Evolutionary conservation across 2,329 filamentous ascomycete species (phyloP).

Genomic region (Diaporthe sp.): DNA sequence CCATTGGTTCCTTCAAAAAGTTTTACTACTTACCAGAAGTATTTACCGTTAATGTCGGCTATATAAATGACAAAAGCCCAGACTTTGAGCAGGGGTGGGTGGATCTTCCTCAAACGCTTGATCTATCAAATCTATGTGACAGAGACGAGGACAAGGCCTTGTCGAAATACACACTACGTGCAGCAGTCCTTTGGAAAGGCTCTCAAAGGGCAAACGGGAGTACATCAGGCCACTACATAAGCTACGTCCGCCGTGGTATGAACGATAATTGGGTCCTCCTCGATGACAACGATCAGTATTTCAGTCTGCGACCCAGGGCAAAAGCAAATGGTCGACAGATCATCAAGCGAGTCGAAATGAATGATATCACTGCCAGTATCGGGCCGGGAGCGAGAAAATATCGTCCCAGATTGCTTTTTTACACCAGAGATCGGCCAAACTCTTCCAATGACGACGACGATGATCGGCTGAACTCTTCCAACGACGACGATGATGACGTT

Average conservation of each 20-base stretch:
- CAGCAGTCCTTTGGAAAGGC: background rate
- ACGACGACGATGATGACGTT: no score
- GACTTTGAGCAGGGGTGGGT: background rate
- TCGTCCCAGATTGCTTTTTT: background rate
- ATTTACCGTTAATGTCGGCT: background rate
- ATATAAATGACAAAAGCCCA: background rate
- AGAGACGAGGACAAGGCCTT: background rate
- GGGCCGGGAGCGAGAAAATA: no score
- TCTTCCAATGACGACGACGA: background rate
- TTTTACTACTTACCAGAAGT: conserved; percentile 23
- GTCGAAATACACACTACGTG: conserved; percentile 3
- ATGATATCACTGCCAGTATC: background rate
- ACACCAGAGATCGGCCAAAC: background rate
- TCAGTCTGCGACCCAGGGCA: no score
- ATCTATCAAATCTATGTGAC: conserved; percentile 10
- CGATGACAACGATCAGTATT: background rate
- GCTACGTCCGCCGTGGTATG: background rate
- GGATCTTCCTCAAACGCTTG: background rate
- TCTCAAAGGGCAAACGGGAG: no score
- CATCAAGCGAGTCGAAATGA: accelerated
- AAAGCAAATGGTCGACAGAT: background rate
- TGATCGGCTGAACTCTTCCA: background rate
- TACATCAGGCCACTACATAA: background rate
- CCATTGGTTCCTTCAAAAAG: background rate
- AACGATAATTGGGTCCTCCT: background rate